Conservation (phyloP, 306 rosid species). For the Dryas alaskensis region DNA sequence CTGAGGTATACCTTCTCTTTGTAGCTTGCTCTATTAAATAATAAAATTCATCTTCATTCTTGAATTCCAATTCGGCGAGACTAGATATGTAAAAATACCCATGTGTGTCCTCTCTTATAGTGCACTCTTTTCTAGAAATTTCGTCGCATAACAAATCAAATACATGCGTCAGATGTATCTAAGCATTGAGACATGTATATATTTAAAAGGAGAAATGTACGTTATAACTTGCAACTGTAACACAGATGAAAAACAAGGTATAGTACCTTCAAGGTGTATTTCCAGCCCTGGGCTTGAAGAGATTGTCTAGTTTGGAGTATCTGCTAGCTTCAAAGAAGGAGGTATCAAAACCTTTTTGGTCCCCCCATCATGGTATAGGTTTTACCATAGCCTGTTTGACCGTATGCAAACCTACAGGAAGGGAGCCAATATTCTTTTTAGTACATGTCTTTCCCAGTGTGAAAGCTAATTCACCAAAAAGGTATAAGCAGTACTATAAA, state of each 20-base stretch:
- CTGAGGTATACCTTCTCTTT: conserved; percentile 59
- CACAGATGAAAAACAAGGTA: too few relatives aligned
- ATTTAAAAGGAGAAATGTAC: conserved; percentile 27
- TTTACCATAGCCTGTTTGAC: conserved; percentile 92
- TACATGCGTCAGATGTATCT: too few relatives aligned
- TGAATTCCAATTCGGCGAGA: conserved; percentile 55
- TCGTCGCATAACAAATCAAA: too few relatives aligned
- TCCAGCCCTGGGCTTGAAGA: conserved; percentile 85
- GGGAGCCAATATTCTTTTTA: conserved; percentile 18
- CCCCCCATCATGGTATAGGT: conserved; percentile 95
- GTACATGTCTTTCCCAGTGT: background rate
- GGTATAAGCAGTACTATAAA: background rate
- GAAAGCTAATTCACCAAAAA: background rate
- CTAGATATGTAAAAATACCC: too few relatives aligned
- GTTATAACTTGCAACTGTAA: too few relatives aligned
- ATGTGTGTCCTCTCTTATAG: too few relatives aligned
- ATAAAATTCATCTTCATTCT: conserved; percentile 8
- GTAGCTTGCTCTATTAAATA: conserved; percentile 47
- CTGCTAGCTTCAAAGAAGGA: conserved; percentile 68
- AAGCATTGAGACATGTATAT: too few relatives aligned
- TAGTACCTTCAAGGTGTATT: conserved; percentile 66
- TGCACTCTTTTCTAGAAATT: too few relatives aligned
- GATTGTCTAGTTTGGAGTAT: conserved; percentile 77
- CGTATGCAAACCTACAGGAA: conserved; percentile 87
- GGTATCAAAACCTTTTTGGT: conserved; percentile 91